These are phyloP conservation scores for Taphrina populina DNA, from an alignment of 1,139 yeast species.

Conservation along the genomic window DNA sequence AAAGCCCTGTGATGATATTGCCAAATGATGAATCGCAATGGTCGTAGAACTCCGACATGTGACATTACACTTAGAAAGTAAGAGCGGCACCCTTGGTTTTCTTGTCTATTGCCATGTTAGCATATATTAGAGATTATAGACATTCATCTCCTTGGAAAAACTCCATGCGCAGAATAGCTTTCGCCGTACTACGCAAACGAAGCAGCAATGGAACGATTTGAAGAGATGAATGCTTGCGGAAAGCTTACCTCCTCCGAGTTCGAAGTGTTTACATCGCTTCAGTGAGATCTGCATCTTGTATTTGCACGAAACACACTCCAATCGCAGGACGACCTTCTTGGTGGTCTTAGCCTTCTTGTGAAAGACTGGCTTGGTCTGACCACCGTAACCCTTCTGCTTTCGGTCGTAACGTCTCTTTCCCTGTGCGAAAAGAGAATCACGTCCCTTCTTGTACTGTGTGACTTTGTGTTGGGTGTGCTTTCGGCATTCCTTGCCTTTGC, in stretches of 20 bases:
- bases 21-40: slow-evolving; percentile 7
- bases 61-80: slow-evolving; percentile 23
- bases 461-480: slow-evolving; percentile 99
- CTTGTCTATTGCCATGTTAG: slow-evolving; percentile 58
- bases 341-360: slow-evolving; percentile 99
- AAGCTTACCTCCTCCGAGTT: slow-evolving; percentile 78
- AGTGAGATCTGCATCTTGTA: slow-evolving; percentile 96
- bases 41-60: not conserved
- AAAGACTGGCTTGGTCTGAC: slow-evolving; percentile 99
- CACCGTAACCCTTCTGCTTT: slow-evolving; percentile 99
- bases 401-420: slow-evolving; percentile 99
- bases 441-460: slow-evolving; percentile 99
- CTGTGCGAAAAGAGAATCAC: slow-evolving; percentile 98
- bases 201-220: too few species aligned
- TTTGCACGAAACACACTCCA: slow-evolving; percentile 98
- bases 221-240: too few species aligned
- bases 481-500: slow-evolving; percentile 99
- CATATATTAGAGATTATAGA: not conserved
- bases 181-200: not conserved
- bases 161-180: not conserved
- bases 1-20: not conserved
- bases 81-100: slow-evolving; percentile 66
- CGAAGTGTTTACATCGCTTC: slow-evolving; percentile 99
- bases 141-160: not conserved
- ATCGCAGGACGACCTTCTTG: slow-evolving; percentile 99